These are phyloP conservation scores for Annulohypoxylon nitens DNA, from an alignment of 495 filamentous ascomycete species.

Conservation along the genomic window DNA sequence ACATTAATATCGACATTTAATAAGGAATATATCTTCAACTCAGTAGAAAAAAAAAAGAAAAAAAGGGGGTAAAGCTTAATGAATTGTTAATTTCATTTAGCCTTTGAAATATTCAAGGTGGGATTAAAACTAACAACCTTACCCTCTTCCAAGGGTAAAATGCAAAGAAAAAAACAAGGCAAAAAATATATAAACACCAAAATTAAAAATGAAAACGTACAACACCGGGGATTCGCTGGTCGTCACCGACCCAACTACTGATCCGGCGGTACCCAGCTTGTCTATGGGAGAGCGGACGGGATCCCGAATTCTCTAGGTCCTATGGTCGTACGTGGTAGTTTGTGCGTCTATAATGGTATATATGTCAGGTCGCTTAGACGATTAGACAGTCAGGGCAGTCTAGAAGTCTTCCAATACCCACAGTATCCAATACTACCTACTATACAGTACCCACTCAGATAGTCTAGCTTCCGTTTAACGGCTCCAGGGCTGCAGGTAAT, in stretches of 20 bases:
- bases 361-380: background rate
- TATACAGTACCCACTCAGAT: background rate
- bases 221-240: slow-evolving; percentile 61
- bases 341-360: background rate
- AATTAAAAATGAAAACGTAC: slow-evolving; percentile 51
- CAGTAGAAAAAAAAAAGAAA: too few relatives aligned
- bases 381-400: background rate
- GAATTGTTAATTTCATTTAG: too few relatives aligned
- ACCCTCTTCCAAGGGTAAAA: too few relatives aligned
- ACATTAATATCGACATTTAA: too few relatives aligned
- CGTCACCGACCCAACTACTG: slow-evolving; percentile 65
- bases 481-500: background rate
- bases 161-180: too few relatives aligned
- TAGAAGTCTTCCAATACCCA: background rate
- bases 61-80: too few relatives aligned
- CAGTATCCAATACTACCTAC: background rate
- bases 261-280: slow-evolving; percentile 54
- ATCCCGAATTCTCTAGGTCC: slow-evolving; percentile 59
- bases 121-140: too few relatives aligned
- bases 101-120: too few relatives aligned
- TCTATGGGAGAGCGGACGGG: slow-evolving; percentile 65
- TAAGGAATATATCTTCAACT: too few relatives aligned
- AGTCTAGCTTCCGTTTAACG: background rate
- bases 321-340: slow-evolving; percentile 60
- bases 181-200: background rate